Base-by-base conservation (phyloP, 129 eudicot species). In the Centrapalus pauciflorus region DNA sequence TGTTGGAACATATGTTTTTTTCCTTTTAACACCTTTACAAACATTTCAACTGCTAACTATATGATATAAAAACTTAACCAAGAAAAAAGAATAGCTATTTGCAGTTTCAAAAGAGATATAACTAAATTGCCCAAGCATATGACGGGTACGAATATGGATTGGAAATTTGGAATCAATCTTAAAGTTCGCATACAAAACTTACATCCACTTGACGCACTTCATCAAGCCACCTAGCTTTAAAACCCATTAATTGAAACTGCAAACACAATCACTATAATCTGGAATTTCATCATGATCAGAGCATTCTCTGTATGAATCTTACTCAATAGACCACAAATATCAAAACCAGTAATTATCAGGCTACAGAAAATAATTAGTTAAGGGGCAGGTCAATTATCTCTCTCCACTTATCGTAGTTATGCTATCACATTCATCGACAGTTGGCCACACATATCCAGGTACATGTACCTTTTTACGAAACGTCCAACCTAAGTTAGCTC, bases 21-120 rank as follows among this genome's bases (percentile, higher is more conserved):
- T 27, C 20, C n/a, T 43, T 56, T 26, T 23, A 70, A 27, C 19
- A 58, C 23, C 41, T 28, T 29, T 70, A 70, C 30, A 55, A 70
- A 69, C 14, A 43, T 70, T 33, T 70, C 19, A 41, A 70, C 38
- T 21, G 75, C 50, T 52, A 12, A 38, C 9, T 16, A 19, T 24
- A 57, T 41, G 55, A 70, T 11, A 6, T 10, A 38, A 4, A 56
- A 23, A 57, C 24, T 4, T 3, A 30, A 7, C 2, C 21, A 28
- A 6, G 24, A 8, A 55, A 28, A 41, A 21, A 25, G 21, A 38
- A 37, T 37, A 11, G 45, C 45, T 11, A 11, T n/a, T 8, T 37
- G 45, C 45, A 37, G 11, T 34, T 37, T 11, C 14, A 37, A 68
- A 24, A 25, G 40, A 55, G 6, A 38, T 9, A 69, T 19, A 66